Evolutionary conservation across 176 grass and related monocot genomes (phyloP).

Genomic region (Rhynchospora pubera): DNA sequence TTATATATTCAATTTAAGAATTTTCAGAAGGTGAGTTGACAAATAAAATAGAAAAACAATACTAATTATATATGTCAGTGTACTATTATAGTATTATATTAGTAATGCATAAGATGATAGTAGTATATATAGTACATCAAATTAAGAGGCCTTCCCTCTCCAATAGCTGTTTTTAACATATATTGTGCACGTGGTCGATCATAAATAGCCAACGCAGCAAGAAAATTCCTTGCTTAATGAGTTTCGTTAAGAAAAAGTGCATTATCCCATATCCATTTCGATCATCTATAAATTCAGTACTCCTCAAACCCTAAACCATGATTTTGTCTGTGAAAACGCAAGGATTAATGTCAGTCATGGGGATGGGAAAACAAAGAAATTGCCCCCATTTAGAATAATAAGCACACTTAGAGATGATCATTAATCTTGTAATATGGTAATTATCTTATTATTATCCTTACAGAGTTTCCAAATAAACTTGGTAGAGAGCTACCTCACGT

Average conservation of each 20-base stretch:
- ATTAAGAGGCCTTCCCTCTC: not conserved
- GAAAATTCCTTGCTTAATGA: not conserved
- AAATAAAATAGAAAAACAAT: not conserved
- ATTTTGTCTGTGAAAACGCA: not conserved
- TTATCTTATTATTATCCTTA: not conserved
- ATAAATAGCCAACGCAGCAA: not conserved
- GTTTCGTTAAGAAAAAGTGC: not conserved
- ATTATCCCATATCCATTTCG: not conserved
- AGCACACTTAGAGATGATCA: not conserved
- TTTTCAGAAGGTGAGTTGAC: not conserved
- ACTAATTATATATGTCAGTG: not conserved
- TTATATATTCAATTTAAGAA: not conserved
- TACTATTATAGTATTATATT: not conserved
- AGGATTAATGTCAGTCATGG: not conserved
- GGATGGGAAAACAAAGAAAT: not conserved
- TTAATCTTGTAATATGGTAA: not conserved
- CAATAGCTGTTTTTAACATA: not conserved
- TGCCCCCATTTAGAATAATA: not conserved
- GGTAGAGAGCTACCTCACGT: no score
- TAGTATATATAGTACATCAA: not conserved
- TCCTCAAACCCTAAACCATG: not conserved
- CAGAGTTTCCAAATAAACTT: not conserved
- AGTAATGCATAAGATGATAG: not conserved
- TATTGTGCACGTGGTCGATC: not conserved
- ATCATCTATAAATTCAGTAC: slow-evolving; percentile 1